Evolutionary conservation across 179 eudicot species (phyloP).

Genomic region (Patellifolia procumbens): DNA sequence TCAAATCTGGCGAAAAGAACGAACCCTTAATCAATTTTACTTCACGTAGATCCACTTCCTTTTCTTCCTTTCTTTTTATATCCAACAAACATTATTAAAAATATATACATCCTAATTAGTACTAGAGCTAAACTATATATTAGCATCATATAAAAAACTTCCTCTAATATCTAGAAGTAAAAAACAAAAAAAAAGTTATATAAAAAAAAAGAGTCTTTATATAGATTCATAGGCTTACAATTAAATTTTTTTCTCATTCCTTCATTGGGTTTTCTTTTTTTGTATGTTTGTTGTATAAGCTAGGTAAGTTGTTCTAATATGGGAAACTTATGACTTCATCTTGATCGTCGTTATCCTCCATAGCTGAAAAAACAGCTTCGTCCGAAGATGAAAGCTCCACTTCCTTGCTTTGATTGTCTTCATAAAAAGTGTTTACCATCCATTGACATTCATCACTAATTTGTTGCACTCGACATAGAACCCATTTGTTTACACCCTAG

Average conservation of each 20-base stretch:
- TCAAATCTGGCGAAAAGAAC: too few species aligned
- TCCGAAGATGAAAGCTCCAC: conserved; percentile 22
- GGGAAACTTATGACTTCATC: conserved; percentile 8
- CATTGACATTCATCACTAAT: neutral
- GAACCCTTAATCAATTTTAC: too few species aligned
- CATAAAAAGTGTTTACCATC: neutral
- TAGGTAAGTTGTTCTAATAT: neutral
- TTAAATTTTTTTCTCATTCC: neutral
- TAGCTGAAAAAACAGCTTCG: conserved; percentile 11
- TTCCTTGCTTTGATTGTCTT: neutral
- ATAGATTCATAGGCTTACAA: neutral
- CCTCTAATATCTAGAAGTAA: neutral
- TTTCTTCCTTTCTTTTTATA: too few species aligned
- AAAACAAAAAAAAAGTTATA: too few species aligned
- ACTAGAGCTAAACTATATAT: too few species aligned
- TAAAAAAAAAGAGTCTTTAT: too few species aligned
- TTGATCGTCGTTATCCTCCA: conserved; percentile 11
- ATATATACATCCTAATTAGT: too few species aligned
- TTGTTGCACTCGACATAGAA: conserved; percentile 21
- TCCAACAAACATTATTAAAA: too few species aligned
- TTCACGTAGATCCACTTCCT: too few species aligned
- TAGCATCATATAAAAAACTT: too few species aligned
- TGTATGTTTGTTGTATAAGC: neutral
- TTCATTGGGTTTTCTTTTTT: neutral
- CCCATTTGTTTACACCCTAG: conserved; percentile 22